Evolutionary conservation across 2,329 filamentous ascomycete genomes (phyloP), one percentile per base, ranked within the genome.

Genomic region (Colletotrichum falcatum): DNA sequence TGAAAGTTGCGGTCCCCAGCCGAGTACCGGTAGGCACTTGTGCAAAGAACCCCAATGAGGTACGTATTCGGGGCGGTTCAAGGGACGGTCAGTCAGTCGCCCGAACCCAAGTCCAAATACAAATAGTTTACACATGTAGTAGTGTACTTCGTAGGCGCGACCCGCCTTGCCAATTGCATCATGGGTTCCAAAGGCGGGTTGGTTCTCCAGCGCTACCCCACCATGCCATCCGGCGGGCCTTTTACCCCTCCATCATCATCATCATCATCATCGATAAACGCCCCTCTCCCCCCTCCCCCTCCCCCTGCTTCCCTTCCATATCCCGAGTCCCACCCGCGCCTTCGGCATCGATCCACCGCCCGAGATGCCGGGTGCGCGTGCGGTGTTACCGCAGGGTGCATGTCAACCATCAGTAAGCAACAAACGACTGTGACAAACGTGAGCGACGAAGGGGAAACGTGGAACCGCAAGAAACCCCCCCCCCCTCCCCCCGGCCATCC

Each of bases 151-250:
- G n/a, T n/a, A 58, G 51, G 23, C 35, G 20, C 28, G 46, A 23
- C 44, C 56, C 49, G 42, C 56, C 49, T 28, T 58, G 53, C 59
- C 64, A 46, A 70, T 62, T 70, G 67, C 67, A 67, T 67, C 67
- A 70, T 70, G 67, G 64, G 67, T 51, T n/a, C n/a, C 61, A 56
- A 59, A 59, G 58, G n/a, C n/a, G n/a, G 8, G 18, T 44, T 11
- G 39, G 16, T 42, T 49, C 44, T 49, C 33, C 39, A 8, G 33
- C 20, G 44, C 18, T 37, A 65, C 61, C 61, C 54, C 61, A 65
- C 62, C 62, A 54, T 49, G 28, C 26, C n/a, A n/a, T n/a, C n/a
- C 11, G 30, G 6, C 39, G 18, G 42, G 11, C 18, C 28, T 60
- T 46, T 60, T 48, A 42, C 55, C 55, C 55, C 55, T 39, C 55